A percentile compares a stretch with the other conserved stretches of the same genome.
Conservation (phyloP, 768 basidiomycete genomes). For the Naganishia vishniacii region DNA sequence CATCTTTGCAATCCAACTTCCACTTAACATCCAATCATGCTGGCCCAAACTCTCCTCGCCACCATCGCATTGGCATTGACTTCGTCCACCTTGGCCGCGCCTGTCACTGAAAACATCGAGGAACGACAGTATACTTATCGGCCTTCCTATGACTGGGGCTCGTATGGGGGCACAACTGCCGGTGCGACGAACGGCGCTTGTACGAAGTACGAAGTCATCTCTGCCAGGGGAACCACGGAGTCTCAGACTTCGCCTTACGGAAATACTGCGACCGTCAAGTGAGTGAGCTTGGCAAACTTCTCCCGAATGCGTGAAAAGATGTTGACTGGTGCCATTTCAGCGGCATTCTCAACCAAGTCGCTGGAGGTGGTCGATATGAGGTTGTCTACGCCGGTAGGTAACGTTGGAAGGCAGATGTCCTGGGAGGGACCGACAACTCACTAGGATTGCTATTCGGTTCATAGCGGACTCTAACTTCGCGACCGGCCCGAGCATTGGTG, state of each 20-base stretch:
- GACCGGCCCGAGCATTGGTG: conserved; percentile 14
- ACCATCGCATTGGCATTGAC: neutral
- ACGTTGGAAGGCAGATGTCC: neutral
- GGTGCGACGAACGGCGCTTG: conserved; percentile 5
- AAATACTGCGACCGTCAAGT: conserved; percentile 19
- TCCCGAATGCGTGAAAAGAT: too few species aligned
- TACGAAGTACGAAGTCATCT: conserved; percentile 21
- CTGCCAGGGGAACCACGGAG: conserved; percentile 18
- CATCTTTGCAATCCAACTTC: too few species aligned
- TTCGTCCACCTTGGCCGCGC: neutral
- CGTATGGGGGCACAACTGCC: neutral
- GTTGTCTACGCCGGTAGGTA: conserved; percentile 17
- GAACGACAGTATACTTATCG: neutral
- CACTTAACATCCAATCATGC: neutral
- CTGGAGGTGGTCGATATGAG: conserved; percentile 21
- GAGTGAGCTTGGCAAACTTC: neutral
- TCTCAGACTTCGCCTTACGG: conserved; percentile 16
- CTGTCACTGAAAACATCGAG: neutral
- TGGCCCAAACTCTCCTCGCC: neutral
- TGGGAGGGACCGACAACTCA: too few species aligned
- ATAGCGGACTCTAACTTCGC: conserved; percentile 18
- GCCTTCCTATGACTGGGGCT: conserved; percentile 7
- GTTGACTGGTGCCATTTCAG: neutral
- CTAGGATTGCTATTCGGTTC: neutral
- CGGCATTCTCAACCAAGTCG: conserved; percentile 10